Conservation (phyloP, 495 filamentous ascomycete species). For the Halenospora varia region DNA sequence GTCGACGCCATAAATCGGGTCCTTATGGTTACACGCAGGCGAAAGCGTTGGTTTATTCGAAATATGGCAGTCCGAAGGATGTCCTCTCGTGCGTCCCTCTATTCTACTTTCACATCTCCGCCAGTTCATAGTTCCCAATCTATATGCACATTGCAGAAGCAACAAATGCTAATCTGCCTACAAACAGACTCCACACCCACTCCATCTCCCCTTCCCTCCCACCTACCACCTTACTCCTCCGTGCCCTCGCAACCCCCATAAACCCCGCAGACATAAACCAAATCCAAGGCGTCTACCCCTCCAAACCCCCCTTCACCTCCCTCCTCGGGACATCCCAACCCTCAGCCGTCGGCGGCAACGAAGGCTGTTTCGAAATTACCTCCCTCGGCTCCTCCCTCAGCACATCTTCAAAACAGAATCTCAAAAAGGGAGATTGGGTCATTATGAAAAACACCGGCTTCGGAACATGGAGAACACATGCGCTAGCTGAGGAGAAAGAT, state of each 20-base stretch:
- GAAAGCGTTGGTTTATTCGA: constrained; percentile 80
- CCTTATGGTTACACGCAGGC: constrained; percentile 95
- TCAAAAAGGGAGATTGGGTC: constrained; percentile 81
- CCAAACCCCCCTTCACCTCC: constrained; percentile 68
- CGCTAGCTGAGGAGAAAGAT: constrained; percentile 59
- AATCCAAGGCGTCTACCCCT: constrained; percentile 93
- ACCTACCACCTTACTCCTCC: constrained; percentile 57
- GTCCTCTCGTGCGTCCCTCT: constrained; percentile 58
- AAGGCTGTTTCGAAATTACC: constrained; percentile 84
- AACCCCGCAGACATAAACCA: constrained; percentile 97
- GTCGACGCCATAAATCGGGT: constrained; percentile 53
- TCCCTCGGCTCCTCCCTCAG: constrained; percentile 55
- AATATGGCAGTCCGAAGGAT: constrained; percentile 80
- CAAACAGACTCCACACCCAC: constrained; percentile 66
- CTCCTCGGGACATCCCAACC: constrained; percentile 70
- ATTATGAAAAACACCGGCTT: constrained; percentile 76
- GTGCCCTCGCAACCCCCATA: constrained; percentile 79
- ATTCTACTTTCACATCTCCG: not conserved
- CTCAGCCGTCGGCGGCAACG: constrained; percentile 78
- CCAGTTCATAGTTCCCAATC: not conserved
- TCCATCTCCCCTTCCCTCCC: constrained; percentile 78
- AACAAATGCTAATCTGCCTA: constrained; percentile 1
- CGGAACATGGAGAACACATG: constrained; percentile 92
- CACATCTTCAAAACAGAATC: too few relatives aligned
- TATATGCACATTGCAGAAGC: not conserved